Evolutionary conservation across 2,329 filamentous ascomycete species (phyloP), one percentile per base, ranked within the genome.

Genomic region (Paraphoma sp.): DNA sequence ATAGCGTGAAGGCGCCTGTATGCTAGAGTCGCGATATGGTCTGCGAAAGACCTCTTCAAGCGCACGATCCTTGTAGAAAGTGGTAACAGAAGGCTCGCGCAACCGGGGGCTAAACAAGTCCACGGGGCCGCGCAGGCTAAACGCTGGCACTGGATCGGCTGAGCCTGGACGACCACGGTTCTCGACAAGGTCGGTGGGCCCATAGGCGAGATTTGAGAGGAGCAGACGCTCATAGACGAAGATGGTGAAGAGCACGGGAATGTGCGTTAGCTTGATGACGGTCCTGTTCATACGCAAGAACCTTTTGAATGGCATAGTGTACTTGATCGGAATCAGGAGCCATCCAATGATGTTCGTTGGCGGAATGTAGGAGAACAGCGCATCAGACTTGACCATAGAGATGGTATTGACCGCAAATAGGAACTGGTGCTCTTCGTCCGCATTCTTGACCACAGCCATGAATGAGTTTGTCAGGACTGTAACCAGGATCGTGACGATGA

Each of bases 321-420:
- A 96, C 60, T 93, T 86, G 44, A 96, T 76, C 0, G 94, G 94
- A 68, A 93, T 93, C 29, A 97, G 81, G 0, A 94, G 73, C 94
- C 93, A 98, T 1, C 92, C 93, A 60, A 97, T 85, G 30, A 97
- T 90, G 72, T 98, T 98, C 12, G 91, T 89, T 0, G 94, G 94
- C 1, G 94, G 91, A 58, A 97, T 86, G 73, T 97, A 97, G 3
- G 92, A 96, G 80, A 98, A 98, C 0, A 97, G 81, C 0, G 93
- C 91, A 74, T 98, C 94, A n/a, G 95, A 97, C 76, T 97, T 98
- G 63, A 97, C 94, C 91, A 97, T 96, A 4, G 92, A 96, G 48
- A 97, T 96, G 4, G 94, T 96, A 72, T 97, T 98, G 75, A 98
- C 93, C 0, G 94, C 94, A 71, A 98, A 97, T 2, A 97, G 79